phyloP scores from a whole-genome alignment of 2,329 filamentous ascomycete species.

The Boeremia exigua region DNA sequence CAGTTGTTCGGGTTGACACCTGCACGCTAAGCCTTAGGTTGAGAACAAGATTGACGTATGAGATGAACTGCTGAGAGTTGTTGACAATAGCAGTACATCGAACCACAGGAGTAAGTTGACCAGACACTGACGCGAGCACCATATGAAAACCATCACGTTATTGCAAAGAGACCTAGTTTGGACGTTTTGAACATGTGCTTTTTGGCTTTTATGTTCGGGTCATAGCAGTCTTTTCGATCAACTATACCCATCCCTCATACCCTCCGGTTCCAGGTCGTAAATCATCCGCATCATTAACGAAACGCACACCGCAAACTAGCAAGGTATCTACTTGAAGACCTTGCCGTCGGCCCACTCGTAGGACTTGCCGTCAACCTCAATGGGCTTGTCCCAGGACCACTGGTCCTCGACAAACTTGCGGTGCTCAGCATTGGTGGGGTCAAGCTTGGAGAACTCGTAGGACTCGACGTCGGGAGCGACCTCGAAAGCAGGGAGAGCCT shows the following conservation, averaged over 20 bases:
- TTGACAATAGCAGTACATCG: background rate
- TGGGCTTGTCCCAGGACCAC: constrained; percentile 92
- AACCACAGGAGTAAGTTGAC: background rate
- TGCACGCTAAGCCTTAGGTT: background rate
- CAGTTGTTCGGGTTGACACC: background rate
- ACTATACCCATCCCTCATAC: constrained; percentile 34
- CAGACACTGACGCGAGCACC: background rate
- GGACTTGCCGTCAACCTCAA: constrained; percentile 82
- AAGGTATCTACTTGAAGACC: constrained; percentile 89
- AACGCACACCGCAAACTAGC: constrained; percentile 21
- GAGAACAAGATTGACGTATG: background rate
- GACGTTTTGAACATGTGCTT: constrained; percentile 37
- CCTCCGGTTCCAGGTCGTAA: constrained; percentile 42
- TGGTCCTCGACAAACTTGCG: constrained; percentile 81
- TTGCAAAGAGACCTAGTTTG: constrained; percentile 5
- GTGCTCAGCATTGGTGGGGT: constrained; percentile 84
- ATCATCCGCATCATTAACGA: constrained; percentile 44
- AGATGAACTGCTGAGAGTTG: background rate
- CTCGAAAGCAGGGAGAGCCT: constrained; percentile 85
- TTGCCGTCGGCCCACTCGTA: constrained; percentile 90
- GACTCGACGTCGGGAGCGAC: constrained; percentile 97
- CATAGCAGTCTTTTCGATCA: constrained; percentile 34
- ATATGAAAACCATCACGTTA: background rate
- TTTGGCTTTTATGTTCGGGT: constrained; percentile 36
- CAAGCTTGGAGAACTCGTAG: constrained; percentile 96